Base-by-base conservation (phyloP, 106 monocot genomes). In the Allium fistulosum region DNA sequence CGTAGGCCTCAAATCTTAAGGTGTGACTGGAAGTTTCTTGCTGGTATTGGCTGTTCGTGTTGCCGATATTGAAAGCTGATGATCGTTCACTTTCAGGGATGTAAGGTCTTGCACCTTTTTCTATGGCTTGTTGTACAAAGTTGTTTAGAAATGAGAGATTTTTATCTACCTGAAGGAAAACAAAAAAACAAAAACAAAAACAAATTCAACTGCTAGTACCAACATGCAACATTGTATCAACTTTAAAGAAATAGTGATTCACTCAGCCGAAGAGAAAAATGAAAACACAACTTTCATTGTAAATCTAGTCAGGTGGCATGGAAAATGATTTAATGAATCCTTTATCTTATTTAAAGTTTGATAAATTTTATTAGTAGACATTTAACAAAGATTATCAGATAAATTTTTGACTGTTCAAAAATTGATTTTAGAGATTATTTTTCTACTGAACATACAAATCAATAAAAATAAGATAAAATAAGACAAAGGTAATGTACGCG, bases 1-100 rank as follows among this genome's bases (percentile, higher is more conserved):
- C 93, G 57, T 99, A 99, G 14, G 99, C 99, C 75, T 99, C 93
- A 47, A 99, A 99, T 48, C 83, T 76, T 6, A 93, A 84, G 16
- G 78, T 49, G 45, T 93, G 93, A 57, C 67, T 68, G 28, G 88
- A 76, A 58, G 82, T 17, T 10, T 88, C 92, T 22, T 86, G 83
- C 18, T 79, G 81, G 76, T 87, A 68, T 63, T 77, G 89, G 26
- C 72, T 78, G 58, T 55, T 78, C 48, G 76, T 84, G 62, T 62
- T 81, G 53, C 51, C 60, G 50, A 76, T 59, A 12, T 77, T 71
- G 26, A 76, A 70, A 55, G 80, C 75, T 14, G 86, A 82, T 5
- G 80, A 77, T 22, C 90, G 76, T 65, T 87, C 97, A 56, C 59
- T 81, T 74, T 99, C 93, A 50, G 92, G 82, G 17, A 92, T 72